Evolutionary conservation across 768 basidiomycete genomes (phyloP), one percentile per base, ranked within the genome.

Genomic region (Panaeolus papilionaceus): DNA sequence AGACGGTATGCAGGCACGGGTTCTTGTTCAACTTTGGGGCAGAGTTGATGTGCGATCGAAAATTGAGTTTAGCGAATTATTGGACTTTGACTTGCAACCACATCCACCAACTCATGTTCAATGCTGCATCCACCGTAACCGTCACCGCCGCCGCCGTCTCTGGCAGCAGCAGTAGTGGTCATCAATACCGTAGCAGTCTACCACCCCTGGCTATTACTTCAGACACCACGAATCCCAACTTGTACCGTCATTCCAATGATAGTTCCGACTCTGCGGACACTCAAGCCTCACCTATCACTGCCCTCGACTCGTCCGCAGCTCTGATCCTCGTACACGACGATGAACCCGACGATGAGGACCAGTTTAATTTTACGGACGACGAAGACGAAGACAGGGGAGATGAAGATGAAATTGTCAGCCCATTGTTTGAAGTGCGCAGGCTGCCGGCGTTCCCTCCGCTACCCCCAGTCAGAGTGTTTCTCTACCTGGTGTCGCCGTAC

Each of bases 401-500:
- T 14, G 65, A 68, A 39, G 83, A 86, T 61, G 76, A 80, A 66
- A 70, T 83, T 20, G 76, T 83, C 37, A 84, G 84, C 67, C 81
- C 83, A 0, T 78, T 83, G 61, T 82, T 83, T 69, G 81, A 85
- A 69, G 75, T 82, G 6, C 77, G 79, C 42, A 79, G 79, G 71
- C 73, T 78, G 23, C 69, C 68, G 12, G 81, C 79, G 10, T 77
- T 81, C 54, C 86, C 86, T n/a, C 85, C 88, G 2, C 85, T 92
- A 62, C 76, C 85, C 11, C 84, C 90, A 4, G 78, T 83, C 14
- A 72, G 84, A 63, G 85, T 92, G 61, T 88, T 93, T 72, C 80
- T 92, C 10, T 90, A 92, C 77, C 88, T 93, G 65, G 78, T 91
- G 63, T 79, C 86, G 3, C 90, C 91, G 6, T 89, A 86, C 73